Base-by-base conservation (phyloP, 768 basidiomycete species). In the Boletus rubescentipes region DNA sequence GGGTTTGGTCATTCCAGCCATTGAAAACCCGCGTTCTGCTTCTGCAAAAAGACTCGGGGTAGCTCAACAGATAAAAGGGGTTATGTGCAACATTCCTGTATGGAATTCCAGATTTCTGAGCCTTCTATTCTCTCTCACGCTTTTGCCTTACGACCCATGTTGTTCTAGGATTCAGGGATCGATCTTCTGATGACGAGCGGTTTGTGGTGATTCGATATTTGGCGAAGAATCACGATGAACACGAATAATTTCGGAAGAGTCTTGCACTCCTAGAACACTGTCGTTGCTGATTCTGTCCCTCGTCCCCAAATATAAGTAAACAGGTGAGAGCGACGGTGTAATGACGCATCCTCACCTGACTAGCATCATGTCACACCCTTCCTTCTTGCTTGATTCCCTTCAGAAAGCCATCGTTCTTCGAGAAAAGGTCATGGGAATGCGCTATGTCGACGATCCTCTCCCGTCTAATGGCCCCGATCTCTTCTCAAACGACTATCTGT, bases 401-500 rank as follows among this genome's bases (percentile, higher is more conserved):
- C 55, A 53, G 16, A 37, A 37, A 23, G 61, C 61, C 4, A 29
- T 63, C 31, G 14, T 42, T 5, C 34, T 35, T 38, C 49, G 61
- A 21, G 39, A 29, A 7, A 55, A n/a, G 20, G 58, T 61, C 15
- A 34, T 56, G 35, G 49, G 49, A n/a, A 15, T 45, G 23, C 53
- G 55, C 47, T 16, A 12, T 30, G 45, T 64, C 35, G 52, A 64
- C n/a, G 10, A 46, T 1, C 61, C 61, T 8, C 64, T 59, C 32
- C 61, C 64, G 10, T 54, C 64, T 12, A 36, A 46, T 38, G 58
- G 58, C 32, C 61, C 64, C 3, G 77, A 78, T 48, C 67, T 78
- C 48, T 76, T 75, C 41, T 78, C 80, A 6, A 82, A 79, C 45
- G 81, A 83, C 59, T 82, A 81, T 57, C 72, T 83, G 9, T 79